Base-by-base conservation (phyloP, 164 flowering plant species). In the Magnolia kwangsiensis region DNA sequence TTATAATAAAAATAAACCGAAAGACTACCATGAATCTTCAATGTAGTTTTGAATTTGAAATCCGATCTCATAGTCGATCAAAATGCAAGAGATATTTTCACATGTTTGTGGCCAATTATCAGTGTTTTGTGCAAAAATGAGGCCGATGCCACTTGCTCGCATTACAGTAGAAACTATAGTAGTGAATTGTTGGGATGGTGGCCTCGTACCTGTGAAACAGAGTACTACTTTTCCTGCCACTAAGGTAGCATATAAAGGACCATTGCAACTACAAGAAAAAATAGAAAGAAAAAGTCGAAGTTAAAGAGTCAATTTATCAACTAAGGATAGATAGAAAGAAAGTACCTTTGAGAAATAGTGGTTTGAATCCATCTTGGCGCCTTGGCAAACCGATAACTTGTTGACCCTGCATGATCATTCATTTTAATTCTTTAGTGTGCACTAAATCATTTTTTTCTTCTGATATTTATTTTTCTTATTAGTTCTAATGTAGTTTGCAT, bases 61-160 rank as follows among this genome's bases (percentile, higher is more conserved):
- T 21, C 90, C 90, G n/a, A 82, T 51, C 72, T 79, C 84, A 63
- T 80, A 83, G 74, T 85, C 85, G 7, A 86, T 88, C 66, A 67
- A 19, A 31, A 76, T 45, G 29, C 81, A 76, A n/a, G 80, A 77
- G 3, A 82, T 21, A 49, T 23, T 3, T 7, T 3, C 0, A 63
- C 81, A 79, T 3, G 75, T 7, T 45, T 13, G 9, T 8, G 74
- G 67, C n/a, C 50, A 61, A 45, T 67, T 74, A 67, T 71, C 77
- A 5, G 71, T 71, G 37, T 10, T 50, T 72, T 78, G 72, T 65
- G 83, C 83, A 74, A 51, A 78, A 19, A 81, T 81, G 24, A 81
- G 23, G 55, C 80, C 83, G 1, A 72, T 37, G 31, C 78, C 80
- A 72, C 83, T 80, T 50, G 80, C 83, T 51, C 45, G 24, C 1